phyloP scores from a whole-genome alignment of 2,329 filamentous ascomycete genomes.

The Pseudophaeomoniella oleicola region DNA sequence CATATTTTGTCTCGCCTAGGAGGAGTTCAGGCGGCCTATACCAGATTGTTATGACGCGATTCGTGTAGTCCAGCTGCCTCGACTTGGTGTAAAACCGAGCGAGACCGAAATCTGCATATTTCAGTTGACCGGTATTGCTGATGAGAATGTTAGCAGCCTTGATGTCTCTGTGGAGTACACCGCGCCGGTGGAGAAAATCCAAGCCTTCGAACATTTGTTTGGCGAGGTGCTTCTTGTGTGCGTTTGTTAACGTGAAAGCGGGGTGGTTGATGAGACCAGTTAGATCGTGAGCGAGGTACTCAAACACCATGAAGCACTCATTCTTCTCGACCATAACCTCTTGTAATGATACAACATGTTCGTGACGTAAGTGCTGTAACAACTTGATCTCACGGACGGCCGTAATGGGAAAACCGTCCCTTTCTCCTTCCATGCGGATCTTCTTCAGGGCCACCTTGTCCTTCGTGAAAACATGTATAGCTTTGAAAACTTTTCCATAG shows the following conservation, averaged over 20 bases:
- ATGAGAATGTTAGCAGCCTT: slow-evolving; percentile 97
- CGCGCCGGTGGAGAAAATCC: slow-evolving; percentile 80
- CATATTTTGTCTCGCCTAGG: slow-evolving; percentile 80
- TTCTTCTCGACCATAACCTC: slow-evolving; percentile 98
- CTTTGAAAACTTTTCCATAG: slow-evolving; percentile 92
- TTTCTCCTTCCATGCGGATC: slow-evolving; percentile 85
- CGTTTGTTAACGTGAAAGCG: slow-evolving; percentile 66
- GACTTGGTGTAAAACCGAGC: slow-evolving; percentile 93
- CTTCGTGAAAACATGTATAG: slow-evolving; percentile 81
- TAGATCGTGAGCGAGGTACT: slow-evolving; percentile 91
- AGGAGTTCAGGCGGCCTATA: slow-evolving; percentile 85
- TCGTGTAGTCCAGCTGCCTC: slow-evolving; percentile 87
- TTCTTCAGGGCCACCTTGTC: slow-evolving; percentile 73
- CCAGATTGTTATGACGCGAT: slow-evolving; percentile 98
- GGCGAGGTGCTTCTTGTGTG: slow-evolving; percentile 85
- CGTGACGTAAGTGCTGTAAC: slow-evolving; percentile 69
- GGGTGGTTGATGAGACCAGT: slow-evolving; percentile 93
- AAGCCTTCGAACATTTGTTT: slow-evolving; percentile 87
- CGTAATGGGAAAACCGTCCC: slow-evolving; percentile 81
- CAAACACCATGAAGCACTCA: slow-evolving; percentile 99
- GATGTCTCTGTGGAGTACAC: slow-evolving; percentile 94
- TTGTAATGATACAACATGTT: slow-evolving; percentile 67
- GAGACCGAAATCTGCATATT: slow-evolving; percentile 89
- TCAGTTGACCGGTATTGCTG: slow-evolving; percentile 74
- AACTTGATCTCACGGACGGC: slow-evolving; percentile 85